Base-by-base conservation (phyloP, 805 yeast species). In the Naumovozyma baii region DNA sequence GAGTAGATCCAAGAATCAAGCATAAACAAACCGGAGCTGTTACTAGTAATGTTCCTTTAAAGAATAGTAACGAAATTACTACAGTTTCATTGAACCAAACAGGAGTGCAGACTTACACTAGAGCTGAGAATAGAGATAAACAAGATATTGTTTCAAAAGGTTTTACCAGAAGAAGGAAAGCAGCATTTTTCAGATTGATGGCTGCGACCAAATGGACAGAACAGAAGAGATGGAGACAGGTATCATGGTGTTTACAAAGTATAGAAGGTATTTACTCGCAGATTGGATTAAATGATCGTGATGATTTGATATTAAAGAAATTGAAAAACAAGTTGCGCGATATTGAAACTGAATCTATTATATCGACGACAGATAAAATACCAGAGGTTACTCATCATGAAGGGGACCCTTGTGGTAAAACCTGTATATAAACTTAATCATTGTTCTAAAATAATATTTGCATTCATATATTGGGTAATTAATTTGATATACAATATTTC, bases 201-300 rank as follows among this genome's bases (percentile, higher is more conserved):
- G 79, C 95, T 0, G 80, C 86, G 5, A 73, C 73, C 40, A 83
- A 82, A 53, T 78, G 95, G 82, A 69, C 70, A 13, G 61, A 64
- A 42, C 56, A 55, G 38, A 46, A 49, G 29, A 57, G 57, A 39
- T 55, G 61, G 60, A 45, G 50, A 19, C 62, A 55, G 33, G 58
- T 56, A 2, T 36, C 44, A 18, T 59, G 64, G 64, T 50, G 62
- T 31, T 39, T 56, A 15, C 33, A 44, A 16, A 61, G 57, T 39
- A 51, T 68, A 0, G 50, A 55, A 17, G 46, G 42, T 3, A 54
- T 58, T 5, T 70, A 70, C 37, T 46, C 38, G 2, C 44, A 40
- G 2, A 25, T 48, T 15, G 46, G 36, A 5, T 42, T 58, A 25
- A 43, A 49, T 3, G 37, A 50, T 10, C 42, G 59, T 36, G 34